Evolutionary conservation across 768 basidiomycete species (phyloP), one percentile per base, ranked within the genome.

Genomic region (Lenzites betulinus): DNA sequence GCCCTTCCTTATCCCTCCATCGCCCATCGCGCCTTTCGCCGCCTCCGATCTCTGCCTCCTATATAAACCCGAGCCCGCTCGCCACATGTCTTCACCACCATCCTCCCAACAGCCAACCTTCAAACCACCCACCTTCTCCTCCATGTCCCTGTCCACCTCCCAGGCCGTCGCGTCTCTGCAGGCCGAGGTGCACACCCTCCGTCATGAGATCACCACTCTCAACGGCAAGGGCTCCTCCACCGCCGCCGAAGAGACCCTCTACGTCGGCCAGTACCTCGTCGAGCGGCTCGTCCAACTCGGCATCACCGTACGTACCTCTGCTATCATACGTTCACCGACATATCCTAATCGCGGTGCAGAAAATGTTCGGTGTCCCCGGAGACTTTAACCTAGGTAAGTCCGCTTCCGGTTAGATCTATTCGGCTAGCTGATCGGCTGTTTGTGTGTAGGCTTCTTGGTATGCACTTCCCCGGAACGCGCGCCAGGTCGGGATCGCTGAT

Each of bases 321-420:
- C 30, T 1, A 13, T 41, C 20, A n/a, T 33, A 36, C 6, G 13
- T 18, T 11, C 41, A 12, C 20, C 44, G 39, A 8, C 7, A 46
- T 23, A 12, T 15, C n/a, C 26, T n/a, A 16, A 46, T 35, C 18
- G 18, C 28, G 48, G 59, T 69, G 46, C 70, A 93, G 90, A 81
- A 83, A 47, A 81, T 93, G 77, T 93, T 94, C 58, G 92, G 92
- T 16, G 81, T 93, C 0, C 92, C 92, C 0, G 92, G 92, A n/a
- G 91, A 93, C 71, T 93, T 92, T 64, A 92, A 92, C 70, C 81
- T 93, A 46, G 88, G 78, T 77, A 65, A 11, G 75, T 60, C 13
- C 15, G 6, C 20, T 22, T 3, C 1, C 16, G 59, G 25, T 1
- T 0, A 22, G 49, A 15, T n/a, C 0, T 12, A 8, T 12, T 38